These are phyloP conservation scores for Pseudogymnoascus sp. DNA, from an alignment of 2,329 filamentous ascomycete species.

Conservation along the genomic window DNA sequence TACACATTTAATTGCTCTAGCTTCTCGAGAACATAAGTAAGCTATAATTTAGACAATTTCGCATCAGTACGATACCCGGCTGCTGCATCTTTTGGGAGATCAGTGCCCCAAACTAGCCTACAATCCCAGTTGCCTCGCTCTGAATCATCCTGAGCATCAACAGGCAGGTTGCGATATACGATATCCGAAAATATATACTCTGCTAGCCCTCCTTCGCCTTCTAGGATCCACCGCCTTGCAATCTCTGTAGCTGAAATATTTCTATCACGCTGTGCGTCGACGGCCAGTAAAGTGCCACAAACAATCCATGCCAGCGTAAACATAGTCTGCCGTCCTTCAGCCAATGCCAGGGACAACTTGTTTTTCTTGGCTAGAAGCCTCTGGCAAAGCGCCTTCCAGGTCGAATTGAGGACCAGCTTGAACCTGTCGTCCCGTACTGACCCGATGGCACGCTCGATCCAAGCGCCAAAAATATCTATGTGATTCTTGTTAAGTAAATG, in stretches of 20 bases:
- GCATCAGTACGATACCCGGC: slow-evolving; percentile 14
- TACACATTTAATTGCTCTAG: neutral
- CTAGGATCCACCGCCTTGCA: slow-evolving; percentile 30
- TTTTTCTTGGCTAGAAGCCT: slow-evolving; percentile 1
- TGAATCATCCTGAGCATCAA: neutral
- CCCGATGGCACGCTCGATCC: slow-evolving; percentile 7
- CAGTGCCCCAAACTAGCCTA: slow-evolving; percentile 25
- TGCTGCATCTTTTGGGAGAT: slow-evolving; percentile 19
- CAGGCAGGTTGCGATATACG: slow-evolving; percentile 13
- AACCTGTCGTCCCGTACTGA: slow-evolving; percentile 13
- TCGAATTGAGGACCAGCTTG: neutral
- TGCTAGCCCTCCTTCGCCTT: slow-evolving; percentile 25
- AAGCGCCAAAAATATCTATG: slow-evolving; percentile 10
- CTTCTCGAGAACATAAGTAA: neutral
- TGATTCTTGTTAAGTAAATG: slow-evolving; percentile 14
- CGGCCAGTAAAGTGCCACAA: slow-evolving; percentile 28
- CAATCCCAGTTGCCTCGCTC: slow-evolving; percentile 25
- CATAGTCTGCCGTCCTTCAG: slow-evolving; percentile 25
- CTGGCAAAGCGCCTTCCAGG: slow-evolving; percentile 1
- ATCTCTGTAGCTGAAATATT: slow-evolving; percentile 28
- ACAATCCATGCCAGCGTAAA: slow-evolving; percentile 31
- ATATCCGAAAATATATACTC: slow-evolving; percentile 24
- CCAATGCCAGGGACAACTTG: slow-evolving; percentile 17
- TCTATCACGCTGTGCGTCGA: slow-evolving; percentile 30
- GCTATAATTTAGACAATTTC: slow-evolving; percentile 5